Percentiles rank a stretch among this genome's conserved stretches.
Evolutionary conservation across 208 protist species (phyloP).

Genomic region (Wallacemonas sp.): DNA sequence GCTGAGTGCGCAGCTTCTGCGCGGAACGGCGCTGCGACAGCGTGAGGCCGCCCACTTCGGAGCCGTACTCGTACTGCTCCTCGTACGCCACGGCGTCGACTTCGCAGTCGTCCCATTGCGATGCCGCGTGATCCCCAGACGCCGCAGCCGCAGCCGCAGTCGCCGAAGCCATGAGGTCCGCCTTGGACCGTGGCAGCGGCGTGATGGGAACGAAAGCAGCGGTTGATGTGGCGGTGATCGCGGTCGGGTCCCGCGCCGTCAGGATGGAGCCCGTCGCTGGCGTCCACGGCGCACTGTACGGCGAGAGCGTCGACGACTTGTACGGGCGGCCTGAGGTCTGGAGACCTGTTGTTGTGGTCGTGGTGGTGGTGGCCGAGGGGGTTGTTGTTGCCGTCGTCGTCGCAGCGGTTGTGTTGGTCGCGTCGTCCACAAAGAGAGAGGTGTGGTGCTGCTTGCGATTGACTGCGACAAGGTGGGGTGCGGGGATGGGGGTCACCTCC

Average conservation of each 20-base stretch:
- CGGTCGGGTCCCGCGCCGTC: background rate
- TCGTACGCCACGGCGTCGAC: background rate
- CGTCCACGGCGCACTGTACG: slow-evolving; percentile 5
- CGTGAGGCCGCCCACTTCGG: slow-evolving; percentile 7
- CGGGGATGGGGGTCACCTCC: slow-evolving; percentile 28
- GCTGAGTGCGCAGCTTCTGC: background rate
- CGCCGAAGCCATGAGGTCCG: no score
- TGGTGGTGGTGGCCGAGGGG: background rate
- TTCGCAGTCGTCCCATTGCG: no score
- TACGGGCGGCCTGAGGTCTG: no score
- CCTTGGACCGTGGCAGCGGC: background rate
- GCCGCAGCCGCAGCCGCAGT: no score
- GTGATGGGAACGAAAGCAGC: background rate
- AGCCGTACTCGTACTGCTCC: background rate
- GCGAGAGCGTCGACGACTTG: slow-evolving; percentile 6
- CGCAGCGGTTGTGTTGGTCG: slow-evolving; percentile 7
- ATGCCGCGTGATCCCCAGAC: no score
- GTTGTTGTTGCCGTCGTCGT: slow-evolving; percentile 5
- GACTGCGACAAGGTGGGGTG: background rate
- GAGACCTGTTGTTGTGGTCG: no score
- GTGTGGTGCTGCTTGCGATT: slow-evolving; percentile 12
- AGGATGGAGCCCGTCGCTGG: background rate
- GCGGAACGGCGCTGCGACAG: slow-evolving; percentile 8
- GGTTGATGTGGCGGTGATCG: background rate
- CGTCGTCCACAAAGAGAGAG: slow-evolving; percentile 18